Conservation (phyloP, 371 early-diverging fungal species). For the Mortierella sp. region DNA sequence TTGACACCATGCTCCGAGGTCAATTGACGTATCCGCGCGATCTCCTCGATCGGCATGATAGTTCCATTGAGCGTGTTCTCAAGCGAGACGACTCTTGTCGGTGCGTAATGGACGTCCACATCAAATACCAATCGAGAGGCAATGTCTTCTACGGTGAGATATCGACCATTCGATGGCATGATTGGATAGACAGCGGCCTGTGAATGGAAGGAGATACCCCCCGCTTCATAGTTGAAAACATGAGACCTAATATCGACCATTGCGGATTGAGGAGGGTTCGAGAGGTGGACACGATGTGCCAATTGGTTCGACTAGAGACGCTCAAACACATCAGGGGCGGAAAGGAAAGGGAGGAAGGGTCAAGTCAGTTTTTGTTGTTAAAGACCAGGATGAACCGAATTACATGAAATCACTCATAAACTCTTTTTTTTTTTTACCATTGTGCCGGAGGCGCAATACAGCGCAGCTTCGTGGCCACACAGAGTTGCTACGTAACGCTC, state of each 20-base stretch:
- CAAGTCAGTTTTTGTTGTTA: no score
- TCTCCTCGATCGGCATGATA: constrained; percentile 80
- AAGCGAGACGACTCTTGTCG: constrained; percentile 82
- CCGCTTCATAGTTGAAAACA: constrained; percentile 83
- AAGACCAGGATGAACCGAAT: no score
- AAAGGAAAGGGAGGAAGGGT: no score
- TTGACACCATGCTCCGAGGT: constrained; percentile 67
- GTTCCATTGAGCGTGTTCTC: constrained; percentile 92
- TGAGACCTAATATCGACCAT: constrained; percentile 85
- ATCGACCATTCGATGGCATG: constrained; percentile 54
- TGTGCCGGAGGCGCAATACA: constrained; percentile 89
- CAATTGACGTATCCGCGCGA: constrained; percentile 68
- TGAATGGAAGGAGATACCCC: constrained; percentile 84
- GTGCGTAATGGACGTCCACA: constrained; percentile 63
- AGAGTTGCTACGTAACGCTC: constrained; percentile 76
- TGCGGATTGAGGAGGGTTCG: constrained; percentile 82
- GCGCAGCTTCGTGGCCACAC: constrained; percentile 82
- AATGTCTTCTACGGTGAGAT: constrained; percentile 79
- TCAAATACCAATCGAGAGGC: constrained; percentile 62
- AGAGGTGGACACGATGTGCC: constrained; percentile 80
- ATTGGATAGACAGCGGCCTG: constrained; percentile 80
- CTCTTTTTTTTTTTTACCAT: no score
- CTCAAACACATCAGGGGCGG: no score
- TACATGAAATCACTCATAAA: no score
- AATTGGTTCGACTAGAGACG: constrained; percentile 94